Evolutionary conservation across 2,329 filamentous ascomycete genomes (phyloP).

Genomic region (Fusarium dimerum): DNA sequence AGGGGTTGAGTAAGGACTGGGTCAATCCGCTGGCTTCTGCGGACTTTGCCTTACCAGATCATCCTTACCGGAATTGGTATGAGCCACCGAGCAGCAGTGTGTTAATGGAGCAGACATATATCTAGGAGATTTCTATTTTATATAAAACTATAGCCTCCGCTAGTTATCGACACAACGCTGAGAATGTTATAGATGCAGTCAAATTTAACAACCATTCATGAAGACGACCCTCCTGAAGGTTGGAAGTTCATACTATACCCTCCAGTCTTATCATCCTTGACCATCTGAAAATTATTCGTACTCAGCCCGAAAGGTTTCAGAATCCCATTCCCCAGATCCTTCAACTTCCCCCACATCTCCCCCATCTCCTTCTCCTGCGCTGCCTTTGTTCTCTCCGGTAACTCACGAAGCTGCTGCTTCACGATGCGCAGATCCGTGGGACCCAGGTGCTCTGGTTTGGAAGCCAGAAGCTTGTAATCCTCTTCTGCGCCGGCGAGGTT

Average conservation of each 20-base stretch:
- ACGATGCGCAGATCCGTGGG: conserved; percentile 69
- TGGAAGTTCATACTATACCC: conserved; percentile 92
- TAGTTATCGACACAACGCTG: no score
- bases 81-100: conserved; percentile 62
- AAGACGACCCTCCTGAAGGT: conserved; percentile 23
- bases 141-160: background rate
- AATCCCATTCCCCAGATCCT: conserved; percentile 87
- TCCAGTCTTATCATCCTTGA: conserved; percentile 84
- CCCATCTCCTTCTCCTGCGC: conserved; percentile 86
- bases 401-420: conserved; percentile 59
- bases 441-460: conserved; percentile 55
- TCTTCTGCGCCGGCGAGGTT: conserved; percentile 74
- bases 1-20: conserved; percentile 37
- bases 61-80: conserved; percentile 81
- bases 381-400: conserved; percentile 70
- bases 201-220: background rate
- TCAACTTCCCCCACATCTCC: conserved; percentile 98
- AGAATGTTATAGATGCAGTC: no score
- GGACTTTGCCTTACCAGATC: conserved; percentile 75
- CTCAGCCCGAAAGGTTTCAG: conserved; percentile 91
- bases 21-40: conserved; percentile 73
- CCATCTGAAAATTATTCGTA: conserved; percentile 93
- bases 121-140: background rate
- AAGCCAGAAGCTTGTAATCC: conserved; percentile 72
- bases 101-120: conserved; percentile 17